Evolutionary conservation across 257 asterid genomes (phyloP), one percentile per base, ranked within the genome.

Genomic region (Nemophila menziesii): DNA sequence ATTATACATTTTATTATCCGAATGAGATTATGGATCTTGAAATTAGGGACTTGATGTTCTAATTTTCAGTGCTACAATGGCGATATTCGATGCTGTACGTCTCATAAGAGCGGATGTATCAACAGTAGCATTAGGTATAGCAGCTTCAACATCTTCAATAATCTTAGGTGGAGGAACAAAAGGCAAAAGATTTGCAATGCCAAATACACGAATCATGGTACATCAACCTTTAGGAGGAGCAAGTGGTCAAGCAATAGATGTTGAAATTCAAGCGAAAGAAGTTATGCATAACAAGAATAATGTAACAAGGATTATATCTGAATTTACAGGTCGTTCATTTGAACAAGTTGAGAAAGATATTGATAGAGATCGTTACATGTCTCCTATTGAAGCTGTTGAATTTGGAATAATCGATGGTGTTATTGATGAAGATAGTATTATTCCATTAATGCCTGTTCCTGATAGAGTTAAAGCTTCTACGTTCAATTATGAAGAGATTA

Each of bases 181-280:
- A 70, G 93, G 96, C 47, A 90, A 90, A 48, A 93, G 96, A 43
- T 78, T 58, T 34, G 95, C 98, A 7, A 90, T 85, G 98, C 98
- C 98, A 18, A 90, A 85, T 58, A 55, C 98, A 33, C 75, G 97
- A 47, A 75, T 87, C 46, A 87, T 87, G 97, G 67, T 82, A 38
- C 95, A 83, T 65, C 93, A 87, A 59, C 97, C 97, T 10, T 81
- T 87, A 29, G 97, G 95, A 8, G 93, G 97, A 50, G 82, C 87
- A 20, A 78, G 98, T 34, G 98, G 98, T 34, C 82, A 76, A 58
- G 98, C 80, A 8, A 61, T 76, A 51, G 95, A 84, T 50, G 96
- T 84, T 44, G 95, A 84, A 63, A 81, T 84, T 66, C 96, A 89
- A 67, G 95, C 98, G 5, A 61, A 67, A 46, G 98, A 84, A 71